phyloP scores from a whole-genome alignment of 2,329 filamentous ascomycete species.

The Aspergillus candidus region DNA sequence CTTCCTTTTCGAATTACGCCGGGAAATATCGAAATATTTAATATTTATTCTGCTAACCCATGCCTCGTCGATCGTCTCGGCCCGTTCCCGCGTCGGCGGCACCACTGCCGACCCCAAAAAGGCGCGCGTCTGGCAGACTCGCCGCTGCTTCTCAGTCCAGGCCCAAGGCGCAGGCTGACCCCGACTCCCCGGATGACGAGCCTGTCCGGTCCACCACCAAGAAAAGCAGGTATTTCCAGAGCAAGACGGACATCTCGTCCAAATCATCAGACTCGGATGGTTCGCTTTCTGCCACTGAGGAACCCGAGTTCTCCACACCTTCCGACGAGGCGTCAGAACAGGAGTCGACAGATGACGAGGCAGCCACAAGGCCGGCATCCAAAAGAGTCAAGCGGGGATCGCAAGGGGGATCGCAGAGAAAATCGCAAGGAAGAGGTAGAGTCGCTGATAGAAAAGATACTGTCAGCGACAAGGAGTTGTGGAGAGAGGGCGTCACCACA shows the following conservation, averaged over 20 bases:
- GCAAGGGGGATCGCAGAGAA: conserved; percentile 60
- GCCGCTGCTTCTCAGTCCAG: conserved; percentile 21
- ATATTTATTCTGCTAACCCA: conserved; percentile 12
- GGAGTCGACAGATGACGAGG: not conserved
- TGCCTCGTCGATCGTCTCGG: conserved; percentile 36
- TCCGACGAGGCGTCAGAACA: conserved; percentile 1
- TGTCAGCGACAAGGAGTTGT: conserved; percentile 45
- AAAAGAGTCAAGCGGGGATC: not conserved
- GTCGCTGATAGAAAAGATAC: not conserved
- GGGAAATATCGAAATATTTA: not conserved
- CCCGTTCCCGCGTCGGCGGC: conserved; percentile 28
- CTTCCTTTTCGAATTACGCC: too few relatives aligned
- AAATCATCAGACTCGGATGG: conserved; percentile 17
- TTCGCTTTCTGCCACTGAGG: conserved; percentile 11
- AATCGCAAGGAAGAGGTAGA: conserved; percentile 30
- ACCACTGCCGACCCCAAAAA: conserved; percentile 26
- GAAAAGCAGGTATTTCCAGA: conserved; percentile 49
- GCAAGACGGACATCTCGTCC: conserved; percentile 31
- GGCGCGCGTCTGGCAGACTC: conserved; percentile 29
- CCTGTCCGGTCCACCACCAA: conserved; percentile 36
- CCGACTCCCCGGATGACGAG: conserved; percentile 12
- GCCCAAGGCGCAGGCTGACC: conserved; percentile 30
- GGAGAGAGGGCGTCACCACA: conserved; percentile 51
- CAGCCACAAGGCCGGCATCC: not conserved
- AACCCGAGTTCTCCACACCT: conserved; percentile 3